Evolutionary conservation across 2,329 filamentous ascomycete genomes (phyloP).

Genomic region (Colletotrichum orchidophilum): DNA sequence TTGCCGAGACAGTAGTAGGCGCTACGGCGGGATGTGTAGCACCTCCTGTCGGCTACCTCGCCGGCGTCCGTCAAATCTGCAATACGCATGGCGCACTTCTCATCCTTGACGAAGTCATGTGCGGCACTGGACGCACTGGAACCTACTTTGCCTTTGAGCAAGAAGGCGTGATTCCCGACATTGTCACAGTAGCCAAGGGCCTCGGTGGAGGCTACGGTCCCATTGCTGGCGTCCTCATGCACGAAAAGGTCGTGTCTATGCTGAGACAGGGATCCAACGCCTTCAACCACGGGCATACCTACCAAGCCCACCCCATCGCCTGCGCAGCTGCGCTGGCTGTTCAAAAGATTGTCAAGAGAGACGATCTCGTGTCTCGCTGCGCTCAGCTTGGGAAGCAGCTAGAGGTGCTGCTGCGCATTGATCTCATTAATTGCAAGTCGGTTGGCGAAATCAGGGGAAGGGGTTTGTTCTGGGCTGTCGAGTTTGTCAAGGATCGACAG

Average conservation of each 20-base stretch:
- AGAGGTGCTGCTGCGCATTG: constrained; percentile 38
- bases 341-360: constrained; percentile 45
- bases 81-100: constrained; percentile 64
- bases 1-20: constrained; percentile 60
- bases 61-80: constrained; percentile 63
- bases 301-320: constrained; percentile 40
- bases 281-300: constrained; percentile 40
- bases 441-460: constrained; percentile 52
- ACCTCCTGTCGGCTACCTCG: constrained; percentile 61
- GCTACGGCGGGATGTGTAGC: constrained; percentile 62
- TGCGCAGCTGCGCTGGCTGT: constrained; percentile 42
- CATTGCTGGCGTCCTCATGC: constrained; percentile 65
- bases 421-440: constrained; percentile 42
- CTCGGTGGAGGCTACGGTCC: constrained; percentile 66
- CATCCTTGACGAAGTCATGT: constrained; percentile 74
- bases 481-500: constrained; percentile 52
- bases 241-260: constrained; percentile 57
- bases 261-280: constrained; percentile 55
- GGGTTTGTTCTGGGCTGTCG: constrained; percentile 57
- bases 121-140: constrained; percentile 70
- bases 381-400: constrained; percentile 43
- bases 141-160: constrained; percentile 72
- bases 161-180: constrained; percentile 59
- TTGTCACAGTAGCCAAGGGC: constrained; percentile 68
- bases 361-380: constrained; percentile 45